Percentiles rank a stretch among this genome's conserved stretches.
Conservation (phyloP, 2,329 filamentous ascomycete species). For the Hortaea sp. region DNA sequence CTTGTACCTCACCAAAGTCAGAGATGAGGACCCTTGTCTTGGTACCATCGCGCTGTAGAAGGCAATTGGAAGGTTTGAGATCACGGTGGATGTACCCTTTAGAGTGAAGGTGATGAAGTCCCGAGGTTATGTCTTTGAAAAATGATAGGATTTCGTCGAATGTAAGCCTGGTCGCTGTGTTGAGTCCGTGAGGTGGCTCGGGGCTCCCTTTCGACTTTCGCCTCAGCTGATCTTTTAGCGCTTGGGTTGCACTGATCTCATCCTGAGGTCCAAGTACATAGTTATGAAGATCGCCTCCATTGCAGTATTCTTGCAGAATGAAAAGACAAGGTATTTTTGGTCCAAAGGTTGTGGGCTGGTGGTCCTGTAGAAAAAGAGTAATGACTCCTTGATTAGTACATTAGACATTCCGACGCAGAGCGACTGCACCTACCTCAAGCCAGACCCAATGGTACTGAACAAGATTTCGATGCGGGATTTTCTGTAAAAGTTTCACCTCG, state of each 20-base stretch:
- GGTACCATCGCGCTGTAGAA: constrained; percentile 62
- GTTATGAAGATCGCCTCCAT: constrained; percentile 78
- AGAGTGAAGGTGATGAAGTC: constrained; percentile 76
- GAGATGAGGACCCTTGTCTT: constrained; percentile 78
- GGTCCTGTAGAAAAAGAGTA: constrained; percentile 39
- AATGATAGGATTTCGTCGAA: constrained; percentile 96
- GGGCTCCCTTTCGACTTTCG: constrained; percentile 64
- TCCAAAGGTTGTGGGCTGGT: constrained; percentile 70
- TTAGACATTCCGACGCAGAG: no score
- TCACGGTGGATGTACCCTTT: constrained; percentile 95
- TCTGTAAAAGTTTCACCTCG: constrained; percentile 86
- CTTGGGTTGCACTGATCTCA: constrained; percentile 61
- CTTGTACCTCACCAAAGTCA: constrained; percentile 94
- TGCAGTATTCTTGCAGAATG: constrained; percentile 96
- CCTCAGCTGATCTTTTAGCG: constrained; percentile 79
- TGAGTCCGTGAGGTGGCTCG: constrained; percentile 50
- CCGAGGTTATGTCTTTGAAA: constrained; percentile 90
- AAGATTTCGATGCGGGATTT: constrained; percentile 85
- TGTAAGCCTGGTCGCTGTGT: constrained; percentile 46
- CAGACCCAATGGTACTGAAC: constrained; percentile 96
- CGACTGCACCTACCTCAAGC: constrained; percentile 49
- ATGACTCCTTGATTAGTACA: no score
- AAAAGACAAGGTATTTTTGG: constrained; percentile 91
- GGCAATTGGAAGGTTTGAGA: constrained; percentile 89
- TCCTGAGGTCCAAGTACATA: constrained; percentile 68